Percentiles rank a stretch among this genome's conserved stretches.
phyloP scores from a whole-genome alignment of 2,329 filamentous ascomycete genomes.

The Scopulariopsis brevicaulis region DNA sequence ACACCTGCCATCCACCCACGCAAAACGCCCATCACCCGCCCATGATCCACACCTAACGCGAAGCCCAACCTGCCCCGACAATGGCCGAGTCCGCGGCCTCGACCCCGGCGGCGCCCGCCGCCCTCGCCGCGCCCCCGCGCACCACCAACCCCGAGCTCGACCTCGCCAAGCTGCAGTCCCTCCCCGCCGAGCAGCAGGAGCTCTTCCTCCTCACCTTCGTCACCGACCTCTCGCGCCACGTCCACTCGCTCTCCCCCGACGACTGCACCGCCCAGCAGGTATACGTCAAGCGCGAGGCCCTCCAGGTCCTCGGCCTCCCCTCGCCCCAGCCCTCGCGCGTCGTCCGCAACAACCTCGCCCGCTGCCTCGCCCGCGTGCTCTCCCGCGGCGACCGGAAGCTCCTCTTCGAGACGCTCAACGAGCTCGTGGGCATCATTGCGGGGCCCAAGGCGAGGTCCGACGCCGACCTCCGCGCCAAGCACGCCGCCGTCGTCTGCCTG shows the following conservation, averaged over 20 bases:
- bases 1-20: neutral
- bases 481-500: conserved; percentile 78
- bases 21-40: neutral
- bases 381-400: conserved; percentile 79
- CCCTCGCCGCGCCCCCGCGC: conserved; percentile 17
- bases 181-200: conserved; percentile 91
- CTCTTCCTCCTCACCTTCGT: conserved; percentile 86
- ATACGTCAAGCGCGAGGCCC: conserved; percentile 85
- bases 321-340: conserved; percentile 78
- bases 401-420: conserved; percentile 89
- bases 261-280: conserved; percentile 82
- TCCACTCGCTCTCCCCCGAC: conserved; percentile 61
- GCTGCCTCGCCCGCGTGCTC: conserved; percentile 75
- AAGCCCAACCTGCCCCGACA: neutral
- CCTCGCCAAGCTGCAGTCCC: conserved; percentile 73
- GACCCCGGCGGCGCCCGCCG: conserved; percentile 23
- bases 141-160: conserved; percentile 69
- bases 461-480: conserved; percentile 66
- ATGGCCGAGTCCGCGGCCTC: conserved; percentile 11
- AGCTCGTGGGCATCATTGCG: conserved; percentile 58
- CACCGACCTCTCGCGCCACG: conserved; percentile 70
- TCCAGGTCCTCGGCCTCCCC: conserved; percentile 78
- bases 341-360: conserved; percentile 78
- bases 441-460: conserved; percentile 65
- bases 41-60: neutral